These are phyloP conservation scores for Achaetomiella virescens DNA, from an alignment of 495 filamentous ascomycete species.

Conservation along the genomic window DNA sequence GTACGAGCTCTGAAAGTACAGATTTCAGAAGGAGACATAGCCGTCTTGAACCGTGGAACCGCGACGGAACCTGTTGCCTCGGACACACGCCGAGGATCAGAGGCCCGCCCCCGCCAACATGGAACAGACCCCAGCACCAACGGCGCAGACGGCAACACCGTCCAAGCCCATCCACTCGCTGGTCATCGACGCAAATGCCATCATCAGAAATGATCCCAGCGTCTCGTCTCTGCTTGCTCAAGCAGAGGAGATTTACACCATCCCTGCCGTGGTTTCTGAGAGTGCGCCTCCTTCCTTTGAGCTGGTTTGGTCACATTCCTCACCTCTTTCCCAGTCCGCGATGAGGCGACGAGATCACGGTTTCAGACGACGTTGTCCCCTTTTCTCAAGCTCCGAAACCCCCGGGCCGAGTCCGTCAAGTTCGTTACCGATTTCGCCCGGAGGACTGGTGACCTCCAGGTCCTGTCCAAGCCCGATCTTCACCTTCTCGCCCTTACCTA, in stretches of 20 bases:
- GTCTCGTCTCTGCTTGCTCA: constrained; percentile 70
- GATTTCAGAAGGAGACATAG: no score
- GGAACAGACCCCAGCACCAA: not conserved
- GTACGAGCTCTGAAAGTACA: not conserved
- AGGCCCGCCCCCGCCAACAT: constrained; percentile 25
- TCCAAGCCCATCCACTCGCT: constrained; percentile 72
- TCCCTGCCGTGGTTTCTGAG: constrained; percentile 80
- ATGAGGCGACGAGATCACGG: constrained; percentile 71
- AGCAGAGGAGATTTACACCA: constrained; percentile 73
- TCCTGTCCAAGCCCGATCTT: constrained; percentile 82
- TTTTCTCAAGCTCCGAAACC: constrained; percentile 71
- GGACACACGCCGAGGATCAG: not conserved
- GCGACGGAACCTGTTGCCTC: not conserved
- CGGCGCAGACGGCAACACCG: constrained; percentile 1
- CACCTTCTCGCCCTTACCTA: constrained; percentile 85
- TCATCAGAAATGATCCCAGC: constrained; percentile 80
- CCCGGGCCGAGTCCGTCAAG: constrained; percentile 66
- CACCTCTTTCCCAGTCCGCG: constrained; percentile 36
- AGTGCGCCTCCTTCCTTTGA: constrained; percentile 45
- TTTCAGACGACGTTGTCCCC: constrained; percentile 77
- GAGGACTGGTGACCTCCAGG: constrained; percentile 81
- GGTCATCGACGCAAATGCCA: constrained; percentile 83
- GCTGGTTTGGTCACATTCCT: not conserved
- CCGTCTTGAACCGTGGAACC: constrained; percentile 12
- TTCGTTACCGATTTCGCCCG: constrained; percentile 79